phyloP scores from a whole-genome alignment of 352 stramenopile species.

The Thalassiosira hispida region DNA sequence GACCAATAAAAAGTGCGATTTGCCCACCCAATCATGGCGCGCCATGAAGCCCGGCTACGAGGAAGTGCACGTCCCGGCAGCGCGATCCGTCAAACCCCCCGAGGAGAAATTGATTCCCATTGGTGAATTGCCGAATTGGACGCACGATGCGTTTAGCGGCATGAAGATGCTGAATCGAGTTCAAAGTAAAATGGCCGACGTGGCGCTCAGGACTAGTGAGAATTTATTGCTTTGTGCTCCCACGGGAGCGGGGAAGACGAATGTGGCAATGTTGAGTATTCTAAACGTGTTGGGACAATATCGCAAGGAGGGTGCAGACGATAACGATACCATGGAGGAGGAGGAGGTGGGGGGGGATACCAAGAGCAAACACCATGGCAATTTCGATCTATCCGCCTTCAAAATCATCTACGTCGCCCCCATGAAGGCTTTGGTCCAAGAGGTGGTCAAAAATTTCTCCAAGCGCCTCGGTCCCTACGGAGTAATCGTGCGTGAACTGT shows the following conservation, averaged over 20 bases:
- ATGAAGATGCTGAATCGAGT: conserved; percentile 99
- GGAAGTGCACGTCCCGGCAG: conserved; percentile 98
- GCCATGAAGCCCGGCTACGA: conserved; percentile 98
- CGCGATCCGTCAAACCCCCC: conserved; percentile 78
- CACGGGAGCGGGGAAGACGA: conserved; percentile 99
- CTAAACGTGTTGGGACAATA: conserved; percentile 97
- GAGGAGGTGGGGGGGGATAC: conserved; percentile 80
- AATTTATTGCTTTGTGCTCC: conserved; percentile 99
- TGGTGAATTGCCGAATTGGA: conserved; percentile 93
- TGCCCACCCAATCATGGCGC: conserved; percentile 96
- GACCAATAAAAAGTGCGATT: conserved; percentile 96
- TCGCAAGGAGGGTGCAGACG: conserved; percentile 58
- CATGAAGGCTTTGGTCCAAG: conserved; percentile 99
- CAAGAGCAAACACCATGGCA: conserved; percentile 65
- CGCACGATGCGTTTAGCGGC: conserved; percentile 93
- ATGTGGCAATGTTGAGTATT: conserved; percentile 98
- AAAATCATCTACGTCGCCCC: conserved; percentile 99
- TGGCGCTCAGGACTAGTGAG: conserved; percentile 91
- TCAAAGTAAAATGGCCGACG: conserved; percentile 97
- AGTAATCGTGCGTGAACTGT: conserved; percentile 96
- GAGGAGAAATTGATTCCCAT: conserved; percentile 89
- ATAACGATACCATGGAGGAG: conserved; percentile 79
- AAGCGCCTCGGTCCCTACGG: conserved; percentile 93
- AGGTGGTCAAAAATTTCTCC: conserved; percentile 98
- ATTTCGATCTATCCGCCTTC: conserved; percentile 95